Evolutionary conservation across 768 basidiomycete genomes (phyloP).

Genomic region (Termitomyces sp.): DNA sequence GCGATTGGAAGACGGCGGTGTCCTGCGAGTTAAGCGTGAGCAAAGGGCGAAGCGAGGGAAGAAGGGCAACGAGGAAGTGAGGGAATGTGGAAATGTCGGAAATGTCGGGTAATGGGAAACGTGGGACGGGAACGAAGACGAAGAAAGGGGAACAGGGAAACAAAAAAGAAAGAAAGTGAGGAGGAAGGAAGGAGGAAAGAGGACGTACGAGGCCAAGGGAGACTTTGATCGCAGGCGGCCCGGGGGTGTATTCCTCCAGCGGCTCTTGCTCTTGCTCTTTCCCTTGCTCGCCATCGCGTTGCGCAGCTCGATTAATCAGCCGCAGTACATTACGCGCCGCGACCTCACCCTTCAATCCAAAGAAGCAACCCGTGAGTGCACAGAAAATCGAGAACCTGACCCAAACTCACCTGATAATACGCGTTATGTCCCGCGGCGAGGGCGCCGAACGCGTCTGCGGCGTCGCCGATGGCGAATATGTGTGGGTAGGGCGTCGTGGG

Average conservation of each 20-base stretch:
- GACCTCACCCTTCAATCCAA: constrained; percentile 30
- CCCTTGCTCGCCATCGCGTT: too few relatives aligned
- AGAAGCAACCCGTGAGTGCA: not conserved
- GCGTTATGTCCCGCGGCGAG: constrained; percentile 56
- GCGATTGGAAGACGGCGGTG: constrained; percentile 40
- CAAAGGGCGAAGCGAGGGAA: too few relatives aligned
- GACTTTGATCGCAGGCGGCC: constrained; percentile 52
- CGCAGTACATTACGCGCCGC: constrained; percentile 50
- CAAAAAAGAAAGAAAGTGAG: too few relatives aligned
- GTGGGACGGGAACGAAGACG: too few relatives aligned
- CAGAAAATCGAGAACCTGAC: not conserved
- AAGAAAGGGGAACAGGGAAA: too few relatives aligned
- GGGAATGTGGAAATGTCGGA: too few relatives aligned
- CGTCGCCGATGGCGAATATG: constrained; percentile 60
- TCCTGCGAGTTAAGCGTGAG: constrained; percentile 1
- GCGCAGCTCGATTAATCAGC: constrained; percentile 28
- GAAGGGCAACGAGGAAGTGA: not conserved
- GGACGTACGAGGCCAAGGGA: constrained; percentile 47
- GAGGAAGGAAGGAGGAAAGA: too few relatives aligned
- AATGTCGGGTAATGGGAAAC: too few relatives aligned
- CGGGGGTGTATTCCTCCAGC: constrained; percentile 42
- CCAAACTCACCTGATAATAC: constrained; percentile 36
- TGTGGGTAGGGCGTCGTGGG: constrained; percentile 38
- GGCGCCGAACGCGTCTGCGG: constrained; percentile 61
- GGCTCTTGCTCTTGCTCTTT: constrained; percentile 10